Percentiles rank a stretch among this genome's conserved stretches.
Conservation (phyloP, 108 stramenopile genomes). For the Phaeodactylum tricornutum region DNA sequence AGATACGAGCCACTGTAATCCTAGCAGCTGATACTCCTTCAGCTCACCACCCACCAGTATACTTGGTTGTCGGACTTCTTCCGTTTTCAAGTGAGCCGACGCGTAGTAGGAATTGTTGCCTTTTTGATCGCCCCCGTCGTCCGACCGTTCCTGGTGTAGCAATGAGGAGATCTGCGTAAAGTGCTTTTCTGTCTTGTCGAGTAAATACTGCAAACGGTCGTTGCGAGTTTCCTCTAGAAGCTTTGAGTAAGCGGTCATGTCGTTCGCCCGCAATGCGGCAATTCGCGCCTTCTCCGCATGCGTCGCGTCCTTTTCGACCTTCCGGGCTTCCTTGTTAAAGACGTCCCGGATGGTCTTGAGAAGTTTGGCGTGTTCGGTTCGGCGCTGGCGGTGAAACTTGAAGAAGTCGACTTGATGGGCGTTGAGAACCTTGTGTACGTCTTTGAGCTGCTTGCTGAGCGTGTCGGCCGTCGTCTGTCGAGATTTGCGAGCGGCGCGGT, state of each 20-base stretch:
- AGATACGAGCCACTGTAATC: conserved; percentile 94
- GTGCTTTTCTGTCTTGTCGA: conserved; percentile 77
- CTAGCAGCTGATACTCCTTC: conserved; percentile 94
- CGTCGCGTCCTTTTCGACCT: conserved; percentile 65
- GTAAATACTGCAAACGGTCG: conserved; percentile 71
- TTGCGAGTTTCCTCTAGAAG: conserved; percentile 77
- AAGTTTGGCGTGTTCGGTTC: conserved; percentile 37
- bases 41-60: conserved; percentile 73
- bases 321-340: conserved; percentile 49
- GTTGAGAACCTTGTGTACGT: conserved; percentile 47
- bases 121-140: neutral
- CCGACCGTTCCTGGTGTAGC: conserved; percentile 42
- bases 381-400: conserved; percentile 59
- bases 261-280: conserved; percentile 75
- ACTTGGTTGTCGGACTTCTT: conserved; percentile 73
- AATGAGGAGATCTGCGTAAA: conserved; percentile 71
- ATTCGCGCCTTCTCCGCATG: conserved; percentile 63
- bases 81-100: conserved; percentile 59
- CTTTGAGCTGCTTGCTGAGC: conserved; percentile 62
- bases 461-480: conserved; percentile 50
- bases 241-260: conserved; percentile 80
- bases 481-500: conserved; percentile 55
- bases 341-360: conserved; percentile 58
- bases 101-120: conserved; percentile 55
- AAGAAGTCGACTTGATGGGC: conserved; percentile 65